These are phyloP conservation scores for Gossypium gossypioides DNA, from an alignment of 441 rosid species.

Conservation along the genomic window DNA sequence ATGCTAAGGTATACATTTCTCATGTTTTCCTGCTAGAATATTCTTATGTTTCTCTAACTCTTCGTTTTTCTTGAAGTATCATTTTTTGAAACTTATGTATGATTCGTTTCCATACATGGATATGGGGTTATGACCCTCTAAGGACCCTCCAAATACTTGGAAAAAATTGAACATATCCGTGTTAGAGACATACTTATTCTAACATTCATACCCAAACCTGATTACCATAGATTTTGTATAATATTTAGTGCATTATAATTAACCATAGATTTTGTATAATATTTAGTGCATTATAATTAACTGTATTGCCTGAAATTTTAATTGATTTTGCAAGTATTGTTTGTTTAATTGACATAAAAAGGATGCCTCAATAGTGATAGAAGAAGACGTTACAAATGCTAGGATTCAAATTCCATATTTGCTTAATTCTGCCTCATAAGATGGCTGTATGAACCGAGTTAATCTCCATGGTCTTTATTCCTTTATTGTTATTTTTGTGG, in stretches of 20 bases:
- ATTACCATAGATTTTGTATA: background rate
- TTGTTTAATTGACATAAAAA: background rate
- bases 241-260: background rate
- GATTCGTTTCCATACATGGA: background rate
- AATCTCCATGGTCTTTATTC: no score
- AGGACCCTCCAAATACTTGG: background rate
- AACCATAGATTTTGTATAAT: background rate
- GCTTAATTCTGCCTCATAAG: background rate
- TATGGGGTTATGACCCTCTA: background rate
- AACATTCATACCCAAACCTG: background rate
- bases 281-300: background rate
- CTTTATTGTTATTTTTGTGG: no score
- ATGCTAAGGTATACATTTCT: conserved; percentile 51
- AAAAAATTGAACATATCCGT: background rate
- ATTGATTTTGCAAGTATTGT: background rate
- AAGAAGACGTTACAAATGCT: background rate
- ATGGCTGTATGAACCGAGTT: background rate
- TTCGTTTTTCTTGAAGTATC: background rate
- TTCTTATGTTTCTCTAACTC: background rate
- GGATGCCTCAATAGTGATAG: background rate
- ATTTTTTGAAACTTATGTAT: background rate
- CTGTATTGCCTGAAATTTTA: background rate
- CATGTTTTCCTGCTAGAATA: background rate
- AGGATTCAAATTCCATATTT: background rate
- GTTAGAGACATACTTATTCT: background rate